Base-by-base conservation (phyloP, 805 yeast genomes). In the Priceomyces fermenticarens region DNA sequence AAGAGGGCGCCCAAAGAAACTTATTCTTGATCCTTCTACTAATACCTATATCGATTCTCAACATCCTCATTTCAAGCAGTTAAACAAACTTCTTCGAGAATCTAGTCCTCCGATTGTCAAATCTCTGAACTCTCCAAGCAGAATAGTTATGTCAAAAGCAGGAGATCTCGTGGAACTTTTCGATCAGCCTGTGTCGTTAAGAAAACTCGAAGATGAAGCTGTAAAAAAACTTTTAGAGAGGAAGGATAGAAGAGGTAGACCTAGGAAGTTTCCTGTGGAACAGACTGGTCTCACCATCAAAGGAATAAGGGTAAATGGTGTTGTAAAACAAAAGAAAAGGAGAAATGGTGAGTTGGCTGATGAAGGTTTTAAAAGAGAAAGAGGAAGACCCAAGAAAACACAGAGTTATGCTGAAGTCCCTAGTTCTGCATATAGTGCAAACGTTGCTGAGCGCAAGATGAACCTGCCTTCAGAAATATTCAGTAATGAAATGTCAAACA, bases 231-330 rank as follows among this genome's bases (percentile, higher is more conserved):
- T 68, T 26, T 50, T 70, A 20, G 54, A 57, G 39, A 67, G 57
- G 51, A 69, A 75, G 51, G 69, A 72, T 57, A 61, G 67, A 55
- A 42, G 78, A 31, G 80, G 80, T 10, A 59, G 80, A 47, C 80
- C 80, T 2, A 59, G 78, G 47, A 75, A 75, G 49, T 69, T 69
- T 40, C 74, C 78, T 1, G 56, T 67, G n/a, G 76, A 68, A 42
- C 69, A 67, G 41, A 65, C 72, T 6, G 77, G 73, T 1, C 52
- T 67, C 6, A 70, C 74, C 10, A 69, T 70, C 32, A 67, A 63
- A 45, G 75, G 75, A 2, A 61, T 70, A 26, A 53, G 70, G 35
- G 68, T 70, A 4, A 66, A 60, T 38, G 75, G 75, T 5, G 53
- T 59, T 26, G 26, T 41, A 17, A 58, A 54, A 40, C 52, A 49